Base-by-base conservation (phyloP, 768 basidiomycete genomes). In the Leccinellum rugosiceps region DNA sequence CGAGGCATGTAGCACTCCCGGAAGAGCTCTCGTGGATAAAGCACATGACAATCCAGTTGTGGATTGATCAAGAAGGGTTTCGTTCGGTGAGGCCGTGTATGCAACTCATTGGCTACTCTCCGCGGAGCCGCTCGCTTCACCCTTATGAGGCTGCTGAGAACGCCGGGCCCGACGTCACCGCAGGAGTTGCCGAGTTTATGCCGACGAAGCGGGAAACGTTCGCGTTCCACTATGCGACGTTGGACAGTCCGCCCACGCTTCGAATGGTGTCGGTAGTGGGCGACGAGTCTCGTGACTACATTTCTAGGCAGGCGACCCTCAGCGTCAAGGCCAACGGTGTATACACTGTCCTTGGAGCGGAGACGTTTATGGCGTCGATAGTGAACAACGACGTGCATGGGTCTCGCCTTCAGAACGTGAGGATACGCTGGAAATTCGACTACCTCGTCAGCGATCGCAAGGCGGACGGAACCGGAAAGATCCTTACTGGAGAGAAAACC, bases 11-110 rank as follows among this genome's bases (percentile, higher is more conserved):
- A 6, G 58, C 50, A n/a, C 73, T 77, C 26, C 79, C 78, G 0
- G 59, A 67, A 26, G 69, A 76, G 41, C 68, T 83, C 3, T 65
- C 70, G 3, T 88, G 86, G 85, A 76, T 89, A 11, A 76, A 78
- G 60, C 75, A 77, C 41, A 74, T 77, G 28, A 72, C 72, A 41
- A 69, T 92, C 30, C 83, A 88, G 56, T 73, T 93, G 32, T 80
- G 84, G 69, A 85, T 94, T 25, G 92, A 93, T 66, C 92, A 94
- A 68, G 92, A 93, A 73, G 87, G 89, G 4, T 91, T 90, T 64
- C 82, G 90, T 25, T 77, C 80, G 17, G 77, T 86, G 6, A 76
- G 76, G 25, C 83, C 88, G 19, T 68, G 73, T 8, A 86, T 92
- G 74, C 77, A 75, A 58, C 80, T 86, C 49, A 73, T 77, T n/a